These are phyloP conservation scores for Beta macrorhiza DNA, from an alignment of 179 eudicot genomes.

Conservation along the genomic window DNA sequence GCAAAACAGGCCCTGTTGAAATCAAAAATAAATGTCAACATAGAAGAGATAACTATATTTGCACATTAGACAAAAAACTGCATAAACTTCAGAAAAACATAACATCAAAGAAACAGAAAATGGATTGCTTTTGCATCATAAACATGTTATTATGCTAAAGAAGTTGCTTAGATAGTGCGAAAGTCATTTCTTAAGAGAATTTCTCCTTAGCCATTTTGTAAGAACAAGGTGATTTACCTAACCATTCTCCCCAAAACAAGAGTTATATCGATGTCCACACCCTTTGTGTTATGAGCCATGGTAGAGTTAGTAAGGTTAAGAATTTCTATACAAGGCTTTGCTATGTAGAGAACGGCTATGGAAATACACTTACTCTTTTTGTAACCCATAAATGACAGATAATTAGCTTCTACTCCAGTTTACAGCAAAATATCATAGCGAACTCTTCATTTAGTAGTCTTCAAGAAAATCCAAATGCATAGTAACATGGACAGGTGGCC, in stretches of 20 bases:
- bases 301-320: no score
- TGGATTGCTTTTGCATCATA: not conserved
- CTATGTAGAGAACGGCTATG: no score
- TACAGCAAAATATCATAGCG: not conserved
- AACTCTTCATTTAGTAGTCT: not conserved
- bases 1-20: constrained; percentile 20
- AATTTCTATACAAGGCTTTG: no score
- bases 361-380: no score
- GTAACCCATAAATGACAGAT: not conserved
- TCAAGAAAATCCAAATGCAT: not conserved
- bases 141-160: not conserved
- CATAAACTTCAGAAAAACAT: not conserved
- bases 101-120: not conserved
- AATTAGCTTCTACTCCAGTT: not conserved
- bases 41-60: not conserved
- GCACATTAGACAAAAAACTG: not conserved
- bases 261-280: no score
- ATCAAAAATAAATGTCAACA: not conserved
- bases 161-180: not conserved
- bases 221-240: not conserved
- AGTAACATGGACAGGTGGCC: not conserved
- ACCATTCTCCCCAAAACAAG: no score
- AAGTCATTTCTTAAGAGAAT: not conserved
- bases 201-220: not conserved
- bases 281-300: no score